Evolutionary conservation across 768 basidiomycete genomes (phyloP).

Genomic region (Austroboletus festivus): DNA sequence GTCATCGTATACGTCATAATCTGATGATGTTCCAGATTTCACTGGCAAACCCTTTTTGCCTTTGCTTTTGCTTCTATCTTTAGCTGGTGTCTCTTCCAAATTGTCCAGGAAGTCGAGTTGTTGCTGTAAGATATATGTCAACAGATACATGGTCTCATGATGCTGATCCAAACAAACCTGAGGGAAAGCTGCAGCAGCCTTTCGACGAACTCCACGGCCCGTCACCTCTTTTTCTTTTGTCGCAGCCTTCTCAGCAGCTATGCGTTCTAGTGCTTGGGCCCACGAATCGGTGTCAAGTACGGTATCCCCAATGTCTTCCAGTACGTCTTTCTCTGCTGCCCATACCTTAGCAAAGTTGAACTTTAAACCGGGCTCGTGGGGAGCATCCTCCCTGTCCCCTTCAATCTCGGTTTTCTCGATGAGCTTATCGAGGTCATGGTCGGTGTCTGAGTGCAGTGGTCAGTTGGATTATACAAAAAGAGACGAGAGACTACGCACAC

Average conservation of each 20-base stretch:
- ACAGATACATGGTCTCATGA: not conserved
- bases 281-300: conserved; percentile 65
- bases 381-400: conserved; percentile 49
- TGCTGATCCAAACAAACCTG: conserved; percentile 20
- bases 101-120: conserved; percentile 31
- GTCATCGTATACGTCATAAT: conserved; percentile 39
- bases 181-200: conserved; percentile 54
- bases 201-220: conserved; percentile 74
- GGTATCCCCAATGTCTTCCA: conserved; percentile 65
- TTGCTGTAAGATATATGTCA: conserved; percentile 21
- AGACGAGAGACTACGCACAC: conserved; percentile 43
- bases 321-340: conserved; percentile 70
- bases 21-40: conserved; percentile 34
- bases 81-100: conserved; percentile 37
- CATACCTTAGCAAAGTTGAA: conserved; percentile 94
- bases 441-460: conserved; percentile 51
- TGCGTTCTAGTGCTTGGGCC: conserved; percentile 61
- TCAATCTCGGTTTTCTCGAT: conserved; percentile 84
- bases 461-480: not conserved
- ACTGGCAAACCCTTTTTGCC: conserved; percentile 29
- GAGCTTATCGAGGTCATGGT: conserved; percentile 79
- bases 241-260: conserved; percentile 41
- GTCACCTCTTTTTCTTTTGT: conserved; percentile 49
- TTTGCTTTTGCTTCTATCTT: conserved; percentile 28
- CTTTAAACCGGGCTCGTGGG: conserved; percentile 50